Conservation (phyloP, 495 filamentous ascomycete genomes). For the Aspergillus nanangensis region DNA sequence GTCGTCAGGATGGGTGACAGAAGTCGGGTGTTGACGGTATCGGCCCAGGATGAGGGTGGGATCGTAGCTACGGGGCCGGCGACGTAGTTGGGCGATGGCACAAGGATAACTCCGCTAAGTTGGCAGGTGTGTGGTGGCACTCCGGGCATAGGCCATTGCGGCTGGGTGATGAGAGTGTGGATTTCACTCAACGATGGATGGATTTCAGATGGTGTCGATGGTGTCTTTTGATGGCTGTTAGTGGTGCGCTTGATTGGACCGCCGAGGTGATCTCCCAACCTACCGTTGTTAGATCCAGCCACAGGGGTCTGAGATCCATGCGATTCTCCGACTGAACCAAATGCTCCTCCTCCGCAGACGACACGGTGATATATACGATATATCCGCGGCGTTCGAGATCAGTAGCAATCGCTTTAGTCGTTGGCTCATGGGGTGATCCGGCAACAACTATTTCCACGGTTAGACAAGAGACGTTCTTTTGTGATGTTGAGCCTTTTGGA, state of each 20-base stretch:
- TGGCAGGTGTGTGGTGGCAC: conserved; percentile 68
- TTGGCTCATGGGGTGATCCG: conserved; percentile 72
- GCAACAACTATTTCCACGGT: conserved; percentile 67
- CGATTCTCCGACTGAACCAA: conserved; percentile 69
- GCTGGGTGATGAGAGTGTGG: conserved; percentile 58
- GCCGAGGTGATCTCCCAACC: conserved; percentile 3
- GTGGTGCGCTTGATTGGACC: not conserved
- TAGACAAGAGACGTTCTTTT: conserved; percentile 14
- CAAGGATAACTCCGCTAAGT: conserved; percentile 72
- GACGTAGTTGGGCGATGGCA: conserved; percentile 57
- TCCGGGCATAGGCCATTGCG: conserved; percentile 66
- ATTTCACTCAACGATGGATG: conserved; percentile 49
- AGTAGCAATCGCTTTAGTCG: conserved; percentile 72
- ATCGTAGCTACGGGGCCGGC: conserved; percentile 78
- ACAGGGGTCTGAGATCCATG: conserved; percentile 74
- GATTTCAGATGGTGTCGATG: conserved; percentile 50
- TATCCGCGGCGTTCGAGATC: conserved; percentile 91
- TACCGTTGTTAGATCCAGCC: conserved; percentile 69
- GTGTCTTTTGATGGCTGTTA: conserved; percentile 40
- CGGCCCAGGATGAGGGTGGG: conserved; percentile 74
- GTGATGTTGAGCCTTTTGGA: too few species aligned
- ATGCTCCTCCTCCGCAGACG: conserved; percentile 74
- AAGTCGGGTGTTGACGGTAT: conserved; percentile 87
- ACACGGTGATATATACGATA: conserved; percentile 85
- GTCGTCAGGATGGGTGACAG: conserved; percentile 83